A percentile compares a stretch with the other conserved stretches of the same genome.
Evolutionary conservation across 2,329 filamentous ascomycete genomes (phyloP).

Genomic region (Stromatinia cepivora): DNA sequence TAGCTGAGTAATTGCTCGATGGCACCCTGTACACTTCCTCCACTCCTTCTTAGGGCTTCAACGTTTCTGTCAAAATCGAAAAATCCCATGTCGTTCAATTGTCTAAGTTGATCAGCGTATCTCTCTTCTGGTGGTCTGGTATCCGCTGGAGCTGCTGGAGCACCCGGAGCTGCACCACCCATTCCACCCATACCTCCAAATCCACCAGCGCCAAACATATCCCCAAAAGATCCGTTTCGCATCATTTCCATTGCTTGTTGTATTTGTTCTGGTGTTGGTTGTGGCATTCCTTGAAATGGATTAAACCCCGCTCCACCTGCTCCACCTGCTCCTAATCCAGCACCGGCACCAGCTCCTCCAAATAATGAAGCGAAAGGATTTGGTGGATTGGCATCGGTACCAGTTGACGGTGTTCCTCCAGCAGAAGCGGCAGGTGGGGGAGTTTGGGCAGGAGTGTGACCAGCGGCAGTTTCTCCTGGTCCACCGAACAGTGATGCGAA

Average conservation of each 20-base stretch:
- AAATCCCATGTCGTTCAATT: conserved; percentile 99
- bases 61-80: conserved; percentile 95
- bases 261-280: conserved; percentile 56
- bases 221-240: conserved; percentile 33
- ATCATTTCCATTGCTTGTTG: conserved; percentile 53
- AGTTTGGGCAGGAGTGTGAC: conserved; percentile 37
- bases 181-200: conserved; percentile 19
- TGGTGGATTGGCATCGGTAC: conserved; percentile 43
- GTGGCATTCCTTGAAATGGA: conserved; percentile 48
- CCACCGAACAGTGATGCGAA: conserved; percentile 60
- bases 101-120: conserved; percentile 84
- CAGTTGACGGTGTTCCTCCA: conserved; percentile 26
- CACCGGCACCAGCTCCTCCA: conserved; percentile 43
- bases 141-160: conserved; percentile 61
- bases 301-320: conserved; percentile 33
- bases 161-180: conserved; percentile 47
- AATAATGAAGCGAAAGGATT: conserved; percentile 73
- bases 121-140: conserved; percentile 89
- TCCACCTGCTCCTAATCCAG: conserved; percentile 1
- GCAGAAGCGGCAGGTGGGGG: conserved; percentile 39
- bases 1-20: conserved; percentile 67
- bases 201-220: conserved; percentile 30
- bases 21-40: conserved; percentile 91
- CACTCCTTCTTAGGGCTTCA: conserved; percentile 79
- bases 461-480: conserved; percentile 25